Evolutionary conservation across 179 eudicot genomes (phyloP).

Genomic region (Spergularia azorica): DNA sequence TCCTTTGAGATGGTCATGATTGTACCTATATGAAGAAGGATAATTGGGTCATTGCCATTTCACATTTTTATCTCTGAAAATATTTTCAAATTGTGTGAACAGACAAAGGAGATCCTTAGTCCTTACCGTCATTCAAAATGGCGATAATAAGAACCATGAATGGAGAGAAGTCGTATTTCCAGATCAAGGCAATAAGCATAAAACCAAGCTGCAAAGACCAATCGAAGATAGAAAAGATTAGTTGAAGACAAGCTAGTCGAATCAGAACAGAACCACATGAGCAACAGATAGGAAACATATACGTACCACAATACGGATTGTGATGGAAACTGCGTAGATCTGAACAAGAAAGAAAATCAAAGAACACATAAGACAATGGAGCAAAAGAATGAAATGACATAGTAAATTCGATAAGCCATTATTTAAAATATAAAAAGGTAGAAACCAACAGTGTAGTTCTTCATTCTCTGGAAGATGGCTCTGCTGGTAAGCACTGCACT

Average conservation of each 20-base stretch:
- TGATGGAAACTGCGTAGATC: slow-evolving; percentile 77
- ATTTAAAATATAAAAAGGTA: neutral
- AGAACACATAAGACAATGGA: neutral
- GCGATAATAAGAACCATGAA: slow-evolving; percentile 89
- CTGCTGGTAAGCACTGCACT: slow-evolving; percentile 74
- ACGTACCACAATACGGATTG: slow-evolving; percentile 84
- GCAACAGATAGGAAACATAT: neutral
- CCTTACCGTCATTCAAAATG: slow-evolving; percentile 78
- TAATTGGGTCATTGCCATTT: slow-evolving; percentile 2
- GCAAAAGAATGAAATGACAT: neutral
- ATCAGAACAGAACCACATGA: neutral
- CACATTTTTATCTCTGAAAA: neutral
- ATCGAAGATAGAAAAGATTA: neutral
- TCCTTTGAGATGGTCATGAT: slow-evolving; percentile 92
- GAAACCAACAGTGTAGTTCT: slow-evolving; percentile 61
- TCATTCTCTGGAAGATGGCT: slow-evolving; percentile 75
- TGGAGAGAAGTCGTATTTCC: slow-evolving; percentile 84
- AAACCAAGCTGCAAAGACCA: slow-evolving; percentile 58
- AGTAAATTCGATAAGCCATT: neutral
- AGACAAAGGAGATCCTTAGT: slow-evolving; percentile 8
- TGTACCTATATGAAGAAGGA: slow-evolving; percentile 44
- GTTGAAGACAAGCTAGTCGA: neutral
- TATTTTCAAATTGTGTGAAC: neutral
- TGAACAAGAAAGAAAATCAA: slow-evolving; percentile 21
- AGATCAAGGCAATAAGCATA: slow-evolving; percentile 78